Conservation (phyloP, 2,329 filamentous ascomycete genomes). For the Verticillium albo-atrum region DNA sequence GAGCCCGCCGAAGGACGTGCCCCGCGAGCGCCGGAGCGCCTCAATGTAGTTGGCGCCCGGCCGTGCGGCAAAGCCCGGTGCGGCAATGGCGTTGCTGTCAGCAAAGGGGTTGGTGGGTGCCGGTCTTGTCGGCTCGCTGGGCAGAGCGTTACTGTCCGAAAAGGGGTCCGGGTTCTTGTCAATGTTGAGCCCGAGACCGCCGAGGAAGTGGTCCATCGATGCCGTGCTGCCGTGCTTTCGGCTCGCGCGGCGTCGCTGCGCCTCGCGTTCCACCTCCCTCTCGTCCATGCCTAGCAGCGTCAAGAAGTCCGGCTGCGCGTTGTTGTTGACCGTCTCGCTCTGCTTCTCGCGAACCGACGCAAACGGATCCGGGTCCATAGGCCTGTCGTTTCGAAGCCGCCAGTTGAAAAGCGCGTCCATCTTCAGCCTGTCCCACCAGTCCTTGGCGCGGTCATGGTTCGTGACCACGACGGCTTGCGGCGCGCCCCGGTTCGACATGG, state of each 20-base stretch:
- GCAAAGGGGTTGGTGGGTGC: slow-evolving; percentile 42
- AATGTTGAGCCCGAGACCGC: slow-evolving; percentile 31
- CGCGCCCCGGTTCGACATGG: slow-evolving; percentile 2
- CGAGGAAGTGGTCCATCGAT: slow-evolving; percentile 33
- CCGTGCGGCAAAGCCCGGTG: slow-evolving; percentile 19
- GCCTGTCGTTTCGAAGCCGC: slow-evolving; percentile 24
- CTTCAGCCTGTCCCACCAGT: slow-evolving; percentile 40
- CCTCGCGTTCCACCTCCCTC: slow-evolving; percentile 30
- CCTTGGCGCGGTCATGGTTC: slow-evolving; percentile 33
- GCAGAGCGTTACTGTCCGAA: slow-evolving; percentile 39
- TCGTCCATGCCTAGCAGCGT: slow-evolving; percentile 39
- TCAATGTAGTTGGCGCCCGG: slow-evolving; percentile 38
- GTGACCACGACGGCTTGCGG: slow-evolving; percentile 15
- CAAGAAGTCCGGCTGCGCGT: slow-evolving; percentile 37
- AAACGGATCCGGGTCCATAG: slow-evolving; percentile 20
- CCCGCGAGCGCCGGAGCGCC: slow-evolving; percentile 45
- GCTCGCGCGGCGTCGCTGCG: slow-evolving; percentile 27
- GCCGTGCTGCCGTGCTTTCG: slow-evolving; percentile 25
- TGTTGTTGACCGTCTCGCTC: slow-evolving; percentile 4
- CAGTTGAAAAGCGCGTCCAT: slow-evolving; percentile 34
- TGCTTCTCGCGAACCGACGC: slow-evolving; percentile 19
- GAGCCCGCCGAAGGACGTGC: slow-evolving; percentile 32
- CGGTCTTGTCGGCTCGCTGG: slow-evolving; percentile 32
- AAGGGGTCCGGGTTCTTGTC: slow-evolving; percentile 37
- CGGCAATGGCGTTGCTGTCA: slow-evolving; percentile 39